Percentiles rank a stretch among this genome's conserved stretches.
Evolutionary conservation across 2,329 filamentous ascomycete species (phyloP).

Genomic region (Colletotrichum trifolii): DNA sequence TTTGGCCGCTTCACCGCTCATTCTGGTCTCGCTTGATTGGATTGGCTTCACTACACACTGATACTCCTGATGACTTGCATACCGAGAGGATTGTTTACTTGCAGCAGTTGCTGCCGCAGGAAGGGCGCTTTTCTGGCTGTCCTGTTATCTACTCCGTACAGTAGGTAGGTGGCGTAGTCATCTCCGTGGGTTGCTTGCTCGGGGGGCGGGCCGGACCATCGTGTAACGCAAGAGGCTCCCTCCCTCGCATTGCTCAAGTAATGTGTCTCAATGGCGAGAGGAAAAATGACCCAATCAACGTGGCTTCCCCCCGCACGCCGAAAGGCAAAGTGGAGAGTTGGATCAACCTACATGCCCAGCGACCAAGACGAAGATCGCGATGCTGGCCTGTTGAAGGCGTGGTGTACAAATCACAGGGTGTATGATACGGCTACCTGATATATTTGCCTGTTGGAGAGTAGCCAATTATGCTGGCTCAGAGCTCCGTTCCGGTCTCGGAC

Average conservation of each 20-base stretch:
- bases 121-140: not conserved
- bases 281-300: slow-evolving; percentile 1
- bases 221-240: not conserved
- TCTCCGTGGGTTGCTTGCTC: too few relatives aligned
- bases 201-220: slow-evolving; percentile 19
- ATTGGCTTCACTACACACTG: not conserved
- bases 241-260: not conserved
- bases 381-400: too few relatives aligned
- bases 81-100: not conserved
- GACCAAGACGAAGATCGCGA: not conserved
- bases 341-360: not conserved
- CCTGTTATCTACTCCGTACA: not conserved
- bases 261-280: not conserved
- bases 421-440: too few relatives aligned
- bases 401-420: too few relatives aligned
- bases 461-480: not conserved
- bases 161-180: too few relatives aligned
- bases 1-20: slow-evolving; percentile 29
- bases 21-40: slow-evolving; percentile 10
- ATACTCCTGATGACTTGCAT: not conserved
- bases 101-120: not conserved
- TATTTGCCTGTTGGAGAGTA: too few relatives aligned
- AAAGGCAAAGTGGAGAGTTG: slow-evolving; percentile 1
- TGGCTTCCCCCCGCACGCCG: not conserved
- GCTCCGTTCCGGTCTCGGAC: not conserved